phyloP scores from a whole-genome alignment of 1,139 yeast genomes.

The Suhomyces bribrorum region DNA sequence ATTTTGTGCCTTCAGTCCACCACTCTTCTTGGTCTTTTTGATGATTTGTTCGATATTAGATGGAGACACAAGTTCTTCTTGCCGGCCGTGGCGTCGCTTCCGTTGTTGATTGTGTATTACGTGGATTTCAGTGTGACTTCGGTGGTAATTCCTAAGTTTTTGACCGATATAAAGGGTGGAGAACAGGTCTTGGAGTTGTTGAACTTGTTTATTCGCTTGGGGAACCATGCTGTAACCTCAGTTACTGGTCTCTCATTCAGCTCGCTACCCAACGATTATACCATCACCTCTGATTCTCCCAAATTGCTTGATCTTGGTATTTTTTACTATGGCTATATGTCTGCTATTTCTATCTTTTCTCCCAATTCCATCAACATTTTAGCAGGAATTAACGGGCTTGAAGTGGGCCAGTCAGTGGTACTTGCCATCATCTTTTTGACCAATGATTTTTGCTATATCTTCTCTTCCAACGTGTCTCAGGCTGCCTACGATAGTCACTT shows the following conservation, averaged over 20 bases:
- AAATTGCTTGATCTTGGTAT: conserved; percentile 72
- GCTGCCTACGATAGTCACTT: conserved; percentile 83
- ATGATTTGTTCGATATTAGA: conserved; percentile 90
- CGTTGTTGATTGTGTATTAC: conserved; percentile 85
- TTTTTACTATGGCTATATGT: conserved; percentile 86
- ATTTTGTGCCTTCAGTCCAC: conserved; percentile 82
- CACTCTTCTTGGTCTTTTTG: conserved; percentile 84
- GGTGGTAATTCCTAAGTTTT: conserved; percentile 78
- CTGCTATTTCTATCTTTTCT: conserved; percentile 85
- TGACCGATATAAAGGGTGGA: conserved; percentile 40
- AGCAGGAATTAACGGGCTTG: conserved; percentile 96
- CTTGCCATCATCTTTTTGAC: conserved; percentile 67
- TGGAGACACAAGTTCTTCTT: conserved; percentile 97
- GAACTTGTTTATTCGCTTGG: conserved; percentile 26
- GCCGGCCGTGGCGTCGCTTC: conserved; percentile 93
- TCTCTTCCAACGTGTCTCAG: conserved; percentile 38
- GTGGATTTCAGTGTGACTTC: conserved; percentile 93
- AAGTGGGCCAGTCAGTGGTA: conserved; percentile 90
- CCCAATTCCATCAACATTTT: conserved; percentile 96
- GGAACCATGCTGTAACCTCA: conserved; percentile 37
- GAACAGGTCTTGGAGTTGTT: conserved; percentile 22
- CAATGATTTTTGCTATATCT: conserved; percentile 75
- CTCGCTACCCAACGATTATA: conserved; percentile 38
- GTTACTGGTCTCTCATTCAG: conserved; percentile 42
- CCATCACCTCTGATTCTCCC: conserved; percentile 31